Evolutionary conservation across 129 eudicot genomes (phyloP).

Genomic region (Scalesia atractyloides): DNA sequence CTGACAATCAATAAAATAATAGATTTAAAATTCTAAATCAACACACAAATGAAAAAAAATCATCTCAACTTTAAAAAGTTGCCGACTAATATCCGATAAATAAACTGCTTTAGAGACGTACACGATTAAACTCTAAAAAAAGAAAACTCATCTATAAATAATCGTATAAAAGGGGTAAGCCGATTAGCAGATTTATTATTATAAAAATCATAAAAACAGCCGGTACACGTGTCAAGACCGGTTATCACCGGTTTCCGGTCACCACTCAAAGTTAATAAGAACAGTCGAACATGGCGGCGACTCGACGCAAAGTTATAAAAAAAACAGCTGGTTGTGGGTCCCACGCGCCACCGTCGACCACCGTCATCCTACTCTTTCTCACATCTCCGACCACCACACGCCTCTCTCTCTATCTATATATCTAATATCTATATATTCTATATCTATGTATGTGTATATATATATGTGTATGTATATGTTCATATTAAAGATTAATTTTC

Average conservation of each 20-base stretch:
- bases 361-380: slow-evolving; percentile 20
- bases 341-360: slow-evolving; percentile 31
- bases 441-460: too few species aligned
- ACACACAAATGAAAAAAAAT: slow-evolving; percentile 10
- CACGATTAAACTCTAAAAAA: slow-evolving; percentile 33
- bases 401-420: slow-evolving; percentile 9
- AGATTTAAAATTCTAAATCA: not conserved
- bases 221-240: slow-evolving; percentile 54
- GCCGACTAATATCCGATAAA: slow-evolving; percentile 36
- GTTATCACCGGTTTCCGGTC: slow-evolving; percentile 44
- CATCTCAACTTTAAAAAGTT: slow-evolving; percentile 21
- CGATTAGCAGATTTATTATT: not conserved
- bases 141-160: not conserved
- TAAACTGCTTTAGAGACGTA: slow-evolving; percentile 36
- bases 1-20: not conserved
- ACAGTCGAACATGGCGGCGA: slow-evolving; percentile 52
- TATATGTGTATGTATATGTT: slow-evolving; percentile 5
- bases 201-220: not conserved
- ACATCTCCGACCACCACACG: slow-evolving; percentile 9
- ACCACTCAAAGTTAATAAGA: slow-evolving; percentile 23
- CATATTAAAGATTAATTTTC: slow-evolving; percentile 26
- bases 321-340: slow-evolving; percentile 45
- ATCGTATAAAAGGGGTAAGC: not conserved
- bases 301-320: slow-evolving; percentile 33
- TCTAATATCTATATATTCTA: not conserved